Percentiles rank a stretch among this genome's conserved stretches.
Evolutionary conservation across 1,139 yeast species (phyloP).

Genomic region (Magnusiomyces tetraspermus): DNA sequence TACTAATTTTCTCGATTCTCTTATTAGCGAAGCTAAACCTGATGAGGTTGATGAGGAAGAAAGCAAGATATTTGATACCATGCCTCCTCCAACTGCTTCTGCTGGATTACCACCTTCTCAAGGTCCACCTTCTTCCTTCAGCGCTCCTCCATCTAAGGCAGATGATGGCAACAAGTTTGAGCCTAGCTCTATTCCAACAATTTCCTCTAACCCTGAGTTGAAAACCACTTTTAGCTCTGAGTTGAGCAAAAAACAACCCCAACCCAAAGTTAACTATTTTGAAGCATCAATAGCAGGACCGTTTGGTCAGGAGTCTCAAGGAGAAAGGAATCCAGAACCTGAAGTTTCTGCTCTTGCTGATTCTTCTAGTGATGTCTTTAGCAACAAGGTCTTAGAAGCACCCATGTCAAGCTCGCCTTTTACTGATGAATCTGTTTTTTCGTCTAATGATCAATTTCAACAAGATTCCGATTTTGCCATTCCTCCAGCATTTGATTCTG

Average conservation of each 20-base stretch:
- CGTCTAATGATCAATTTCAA: not conserved
- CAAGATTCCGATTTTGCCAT: not conserved
- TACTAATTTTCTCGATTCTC: not conserved
- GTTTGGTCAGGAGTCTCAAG: too few relatives aligned
- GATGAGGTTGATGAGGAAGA: not conserved
- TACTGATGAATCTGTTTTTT: not conserved
- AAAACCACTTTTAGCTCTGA: too few relatives aligned
- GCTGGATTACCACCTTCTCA: not conserved
- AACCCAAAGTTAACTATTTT: too few relatives aligned
- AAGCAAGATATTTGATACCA: not conserved
- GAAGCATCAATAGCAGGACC: too few relatives aligned
- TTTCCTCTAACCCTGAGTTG: too few relatives aligned
- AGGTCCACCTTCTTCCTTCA: not conserved
- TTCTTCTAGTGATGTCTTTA: not conserved
- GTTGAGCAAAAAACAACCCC: too few relatives aligned
- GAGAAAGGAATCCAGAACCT: too few relatives aligned
- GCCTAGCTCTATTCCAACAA: not conserved
- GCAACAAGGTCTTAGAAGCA: not conserved
- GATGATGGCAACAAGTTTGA: not conserved
- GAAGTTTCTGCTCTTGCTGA: not conserved
- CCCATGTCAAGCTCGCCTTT: not conserved
- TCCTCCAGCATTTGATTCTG: not conserved
- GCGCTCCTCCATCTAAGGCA: not conserved
- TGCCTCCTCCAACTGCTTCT: not conserved
- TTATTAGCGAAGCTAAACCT: not conserved